Evolutionary conservation across 352 stramenopile species (phyloP).

Genomic region (Elongisporangium anandrum): DNA sequence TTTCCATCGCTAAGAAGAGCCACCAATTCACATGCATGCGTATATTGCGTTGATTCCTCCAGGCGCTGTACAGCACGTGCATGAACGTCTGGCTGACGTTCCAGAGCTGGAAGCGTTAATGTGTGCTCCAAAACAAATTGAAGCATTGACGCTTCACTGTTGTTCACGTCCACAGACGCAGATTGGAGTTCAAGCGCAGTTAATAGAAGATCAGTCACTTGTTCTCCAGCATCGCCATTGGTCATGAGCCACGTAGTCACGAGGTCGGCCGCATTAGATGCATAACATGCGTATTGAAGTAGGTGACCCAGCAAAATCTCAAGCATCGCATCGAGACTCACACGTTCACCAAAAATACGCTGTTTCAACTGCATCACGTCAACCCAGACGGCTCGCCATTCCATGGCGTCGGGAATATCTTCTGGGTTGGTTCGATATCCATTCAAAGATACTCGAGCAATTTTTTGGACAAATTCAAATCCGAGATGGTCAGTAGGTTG

Average conservation of each 20-base stretch:
- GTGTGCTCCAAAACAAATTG: not conserved
- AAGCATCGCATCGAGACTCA: conserved; percentile 53
- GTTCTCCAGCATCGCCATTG: conserved; percentile 33
- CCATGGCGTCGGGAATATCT: not conserved
- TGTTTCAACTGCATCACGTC: conserved; percentile 69
- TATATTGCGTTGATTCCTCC: not conserved
- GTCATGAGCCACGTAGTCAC: conserved; percentile 47
- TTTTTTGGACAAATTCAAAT: not conserved
- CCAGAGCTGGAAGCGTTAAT: not conserved
- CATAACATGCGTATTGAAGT: conserved; percentile 7
- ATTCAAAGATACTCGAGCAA: not conserved
- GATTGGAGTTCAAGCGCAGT: conserved; percentile 14
- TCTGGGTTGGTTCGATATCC: not conserved
- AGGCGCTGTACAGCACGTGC: not conserved
- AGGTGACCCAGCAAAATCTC: conserved; percentile 50
- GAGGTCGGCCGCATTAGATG: conserved; percentile 25
- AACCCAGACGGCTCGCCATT: conserved; percentile 53
- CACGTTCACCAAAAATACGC: conserved; percentile 57
- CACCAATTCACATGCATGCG: not conserved
- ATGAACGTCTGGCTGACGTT: not conserved
- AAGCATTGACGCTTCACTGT: not conserved
- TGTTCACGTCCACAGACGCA: not conserved
- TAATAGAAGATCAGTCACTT: conserved; percentile 40
- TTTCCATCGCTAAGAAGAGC: not conserved
- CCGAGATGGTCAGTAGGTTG: not conserved